A percentile compares a stretch with the other conserved stretches of the same genome.
phyloP scores from a whole-genome alignment of 2,329 filamentous ascomycete species.

The Cercospora sp. region DNA sequence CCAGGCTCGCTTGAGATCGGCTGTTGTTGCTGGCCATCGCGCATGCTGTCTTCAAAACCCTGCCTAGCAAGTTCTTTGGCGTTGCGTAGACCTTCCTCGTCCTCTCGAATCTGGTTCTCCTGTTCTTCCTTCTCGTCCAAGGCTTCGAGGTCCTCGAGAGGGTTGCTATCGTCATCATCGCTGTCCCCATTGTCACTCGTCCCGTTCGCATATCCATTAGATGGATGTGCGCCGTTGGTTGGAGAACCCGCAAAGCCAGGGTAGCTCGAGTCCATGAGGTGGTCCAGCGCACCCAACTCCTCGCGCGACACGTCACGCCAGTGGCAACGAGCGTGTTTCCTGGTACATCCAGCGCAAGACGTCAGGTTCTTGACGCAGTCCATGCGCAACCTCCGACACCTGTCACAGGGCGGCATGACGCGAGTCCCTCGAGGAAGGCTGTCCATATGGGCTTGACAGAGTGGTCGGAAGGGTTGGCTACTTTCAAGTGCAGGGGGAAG shows the following conservation, averaged over 20 bases:
- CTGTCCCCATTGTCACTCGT: constrained; percentile 31
- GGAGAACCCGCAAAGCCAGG: constrained; percentile 1
- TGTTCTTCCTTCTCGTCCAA: constrained; percentile 38
- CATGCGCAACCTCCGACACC: constrained; percentile 76
- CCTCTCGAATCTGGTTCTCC: constrained; percentile 31
- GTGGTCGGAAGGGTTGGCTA: constrained; percentile 39
- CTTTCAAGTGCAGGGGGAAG: constrained; percentile 40
- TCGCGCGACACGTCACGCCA: constrained; percentile 80
- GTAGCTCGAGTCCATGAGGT: constrained; percentile 32
- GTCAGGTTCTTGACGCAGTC: constrained; percentile 84
- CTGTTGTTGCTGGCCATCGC: constrained; percentile 1
- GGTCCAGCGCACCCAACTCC: constrained; percentile 51
- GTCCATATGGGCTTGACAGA: constrained; percentile 64
- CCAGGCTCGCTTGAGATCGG: background rate
- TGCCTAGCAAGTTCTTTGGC: constrained; percentile 35
- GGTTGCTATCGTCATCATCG: constrained; percentile 40
- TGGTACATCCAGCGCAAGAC: constrained; percentile 82
- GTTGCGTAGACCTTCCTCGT: constrained; percentile 36
- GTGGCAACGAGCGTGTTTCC: constrained; percentile 84
- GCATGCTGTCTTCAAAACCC: constrained; percentile 33
- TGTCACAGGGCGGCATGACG: constrained; percentile 80
- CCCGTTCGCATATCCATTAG: constrained; percentile 30
- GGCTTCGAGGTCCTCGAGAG: constrained; percentile 39
- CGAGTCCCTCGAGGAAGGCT: constrained; percentile 70
- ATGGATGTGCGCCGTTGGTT: constrained; percentile 4